Percentiles rank a stretch among this genome's conserved stretches.
Evolutionary conservation across 106 monocot species (phyloP).

Genomic region (Dendrobium officinale): DNA sequence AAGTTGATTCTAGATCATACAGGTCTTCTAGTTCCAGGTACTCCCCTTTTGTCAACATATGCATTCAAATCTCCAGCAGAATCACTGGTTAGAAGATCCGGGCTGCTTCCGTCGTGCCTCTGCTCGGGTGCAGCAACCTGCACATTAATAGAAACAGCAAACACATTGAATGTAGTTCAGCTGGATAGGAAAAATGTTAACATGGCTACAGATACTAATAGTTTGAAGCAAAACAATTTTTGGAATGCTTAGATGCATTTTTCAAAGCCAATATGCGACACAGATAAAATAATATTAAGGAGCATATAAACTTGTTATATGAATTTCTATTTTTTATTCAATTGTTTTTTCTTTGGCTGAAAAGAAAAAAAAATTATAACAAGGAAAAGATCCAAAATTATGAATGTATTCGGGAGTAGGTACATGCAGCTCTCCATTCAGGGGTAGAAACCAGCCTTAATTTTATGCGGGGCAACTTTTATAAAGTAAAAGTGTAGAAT

Average conservation of each 20-base stretch:
- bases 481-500: no score
- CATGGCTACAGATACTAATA: no score
- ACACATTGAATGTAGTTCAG: background rate
- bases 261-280: background rate
- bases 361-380: no score
- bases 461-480: no score
- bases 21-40: slow-evolving; percentile 58
- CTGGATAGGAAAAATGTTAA: background rate
- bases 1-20: slow-evolving; percentile 17
- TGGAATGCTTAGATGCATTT: background rate
- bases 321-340: no score
- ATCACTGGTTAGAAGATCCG: background rate
- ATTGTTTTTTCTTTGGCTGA: no score
- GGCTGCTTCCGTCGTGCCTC: slow-evolving; percentile 9
- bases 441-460: no score
- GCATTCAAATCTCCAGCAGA: slow-evolving; percentile 12
- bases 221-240: no score
- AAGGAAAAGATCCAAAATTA: no score
- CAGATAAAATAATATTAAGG: background rate
- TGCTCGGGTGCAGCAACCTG: slow-evolving; percentile 11
- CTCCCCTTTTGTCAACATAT: slow-evolving; percentile 27
- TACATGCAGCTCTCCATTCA: no score
- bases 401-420: no score
- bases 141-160: background rate
- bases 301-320: no score